Evolutionary conservation across 148 eudicot genomes (phyloP).

Genomic region (Vaccinium darrowii): DNA sequence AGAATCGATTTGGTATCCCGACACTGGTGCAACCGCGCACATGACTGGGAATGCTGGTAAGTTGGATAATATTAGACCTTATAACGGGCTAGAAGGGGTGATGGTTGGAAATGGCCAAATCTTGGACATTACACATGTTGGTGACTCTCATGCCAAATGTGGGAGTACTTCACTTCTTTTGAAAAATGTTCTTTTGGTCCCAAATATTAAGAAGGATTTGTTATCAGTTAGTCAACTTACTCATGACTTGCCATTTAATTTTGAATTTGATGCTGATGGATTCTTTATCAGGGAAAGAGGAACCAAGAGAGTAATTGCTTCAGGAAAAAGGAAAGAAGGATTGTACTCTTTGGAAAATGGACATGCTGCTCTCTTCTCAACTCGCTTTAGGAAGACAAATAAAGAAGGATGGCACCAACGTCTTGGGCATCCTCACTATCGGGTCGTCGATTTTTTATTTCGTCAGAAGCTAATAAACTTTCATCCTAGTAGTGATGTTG

Average conservation of each 20-base stretch:
- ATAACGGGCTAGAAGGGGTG: not conserved
- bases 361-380: not conserved
- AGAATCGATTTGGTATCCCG: not conserved
- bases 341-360: not conserved
- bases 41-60: slow-evolving; percentile 5
- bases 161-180: not conserved
- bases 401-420: slow-evolving; percentile 2
- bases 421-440: not conserved
- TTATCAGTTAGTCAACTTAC: not conserved
- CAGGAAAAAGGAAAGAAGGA: not conserved
- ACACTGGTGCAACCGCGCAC: not conserved
- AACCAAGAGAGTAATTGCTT: not conserved
- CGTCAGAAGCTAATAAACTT: not conserved
- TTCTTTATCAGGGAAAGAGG: not conserved
- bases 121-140: slow-evolving; percentile 3
- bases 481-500: not conserved
- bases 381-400: not conserved
- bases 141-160: not conserved
- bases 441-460: not conserved
- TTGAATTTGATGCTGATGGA: not conserved
- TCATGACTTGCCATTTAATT: not conserved
- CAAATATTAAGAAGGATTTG: slow-evolving; percentile 1
- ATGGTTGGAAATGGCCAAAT: slow-evolving; percentile 4
- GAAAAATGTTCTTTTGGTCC: slow-evolving; percentile 6
- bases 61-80: not conserved